A percentile compares a stretch with the other conserved stretches of the same genome.
Evolutionary conservation across 352 stramenopile species (phyloP).

Genomic region (Phytophthora ramorum): DNA sequence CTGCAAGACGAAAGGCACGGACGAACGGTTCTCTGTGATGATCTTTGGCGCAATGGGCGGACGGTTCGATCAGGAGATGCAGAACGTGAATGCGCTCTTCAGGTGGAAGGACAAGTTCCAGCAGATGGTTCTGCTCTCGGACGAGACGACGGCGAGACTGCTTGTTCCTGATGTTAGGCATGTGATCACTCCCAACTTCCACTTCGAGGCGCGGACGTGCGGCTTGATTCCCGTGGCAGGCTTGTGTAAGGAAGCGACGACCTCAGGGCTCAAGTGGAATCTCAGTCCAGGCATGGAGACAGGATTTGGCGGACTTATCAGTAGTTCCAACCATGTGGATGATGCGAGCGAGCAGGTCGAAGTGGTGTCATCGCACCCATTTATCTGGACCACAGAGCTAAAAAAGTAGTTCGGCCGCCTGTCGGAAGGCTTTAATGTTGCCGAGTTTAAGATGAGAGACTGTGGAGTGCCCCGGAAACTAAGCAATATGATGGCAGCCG

Average conservation of each 20-base stretch:
- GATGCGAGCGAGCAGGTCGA: constrained; percentile 52
- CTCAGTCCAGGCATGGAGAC: constrained; percentile 63
- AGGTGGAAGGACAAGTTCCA: constrained; percentile 85
- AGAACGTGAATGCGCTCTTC: constrained; percentile 94
- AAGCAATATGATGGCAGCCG: no score
- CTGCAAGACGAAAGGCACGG: constrained; percentile 13
- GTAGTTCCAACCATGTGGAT: constrained; percentile 85
- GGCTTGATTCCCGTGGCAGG: constrained; percentile 93
- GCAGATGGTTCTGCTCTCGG: constrained; percentile 88
- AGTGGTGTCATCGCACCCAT: constrained; percentile 73
- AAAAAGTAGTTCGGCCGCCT: constrained; percentile 39
- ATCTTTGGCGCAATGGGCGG: constrained; percentile 96
- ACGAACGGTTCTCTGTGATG: constrained; percentile 71
- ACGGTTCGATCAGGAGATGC: constrained; percentile 98
- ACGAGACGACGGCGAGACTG: constrained; percentile 90
- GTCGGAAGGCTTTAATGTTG: no score
- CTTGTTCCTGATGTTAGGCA: constrained; percentile 67
- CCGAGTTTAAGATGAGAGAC: no score
- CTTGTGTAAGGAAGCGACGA: constrained; percentile 81
- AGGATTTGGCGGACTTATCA: constrained; percentile 83
- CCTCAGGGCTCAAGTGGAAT: constrained; percentile 92
- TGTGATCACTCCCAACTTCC: constrained; percentile 82
- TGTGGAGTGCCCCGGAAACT: no score
- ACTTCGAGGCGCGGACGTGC: constrained; percentile 93
- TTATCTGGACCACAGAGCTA: constrained; percentile 93